phyloP scores from a whole-genome alignment of 2,329 filamentous ascomycete species.

The Colletotrichum tropicale region DNA sequence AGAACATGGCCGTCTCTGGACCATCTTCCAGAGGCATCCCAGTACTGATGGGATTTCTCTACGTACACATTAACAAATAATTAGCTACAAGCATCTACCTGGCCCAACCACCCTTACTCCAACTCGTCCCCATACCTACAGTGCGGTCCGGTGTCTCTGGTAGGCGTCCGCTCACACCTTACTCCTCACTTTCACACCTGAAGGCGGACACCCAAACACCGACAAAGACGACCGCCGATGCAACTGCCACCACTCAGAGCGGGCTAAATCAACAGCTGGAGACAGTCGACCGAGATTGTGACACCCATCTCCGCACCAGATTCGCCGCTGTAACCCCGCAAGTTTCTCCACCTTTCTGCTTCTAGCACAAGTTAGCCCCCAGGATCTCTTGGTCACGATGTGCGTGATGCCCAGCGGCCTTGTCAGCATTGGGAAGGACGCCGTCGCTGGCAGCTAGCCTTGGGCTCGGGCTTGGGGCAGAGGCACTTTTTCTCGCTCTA shows the following conservation, averaged over 20 bases:
- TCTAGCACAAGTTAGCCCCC: constrained; percentile 10
- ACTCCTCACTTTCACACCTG: not conserved
- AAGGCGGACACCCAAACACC: not conserved
- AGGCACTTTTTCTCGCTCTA: not conserved
- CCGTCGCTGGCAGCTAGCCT: constrained; percentile 11
- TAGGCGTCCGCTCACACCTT: not conserved
- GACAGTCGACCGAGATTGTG: constrained; percentile 6
- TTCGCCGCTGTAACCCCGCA: constrained; percentile 21
- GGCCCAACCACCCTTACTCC: not conserved
- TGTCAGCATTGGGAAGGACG: constrained; percentile 22
- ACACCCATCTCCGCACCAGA: constrained; percentile 18
- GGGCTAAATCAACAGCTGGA: not conserved
- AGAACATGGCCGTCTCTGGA: not conserved
- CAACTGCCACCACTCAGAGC: not conserved
- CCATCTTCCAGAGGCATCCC: not conserved
- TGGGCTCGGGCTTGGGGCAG: not conserved
- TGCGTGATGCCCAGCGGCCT: constrained; percentile 11
- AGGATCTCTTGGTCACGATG: constrained; percentile 18
- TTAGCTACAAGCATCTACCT: constrained; percentile 10
- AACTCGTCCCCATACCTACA: constrained; percentile 1
- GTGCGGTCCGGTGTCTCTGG: not conserved
- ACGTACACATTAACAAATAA: constrained; percentile 4
- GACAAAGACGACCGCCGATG: not conserved
- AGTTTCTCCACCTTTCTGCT: constrained; percentile 22
- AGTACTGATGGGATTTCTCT: not conserved